A percentile compares a stretch with the other conserved stretches of the same genome.
Evolutionary conservation across 2,329 filamentous ascomycete species (phyloP).

Genomic region (Colletotrichum cuscutae): DNA sequence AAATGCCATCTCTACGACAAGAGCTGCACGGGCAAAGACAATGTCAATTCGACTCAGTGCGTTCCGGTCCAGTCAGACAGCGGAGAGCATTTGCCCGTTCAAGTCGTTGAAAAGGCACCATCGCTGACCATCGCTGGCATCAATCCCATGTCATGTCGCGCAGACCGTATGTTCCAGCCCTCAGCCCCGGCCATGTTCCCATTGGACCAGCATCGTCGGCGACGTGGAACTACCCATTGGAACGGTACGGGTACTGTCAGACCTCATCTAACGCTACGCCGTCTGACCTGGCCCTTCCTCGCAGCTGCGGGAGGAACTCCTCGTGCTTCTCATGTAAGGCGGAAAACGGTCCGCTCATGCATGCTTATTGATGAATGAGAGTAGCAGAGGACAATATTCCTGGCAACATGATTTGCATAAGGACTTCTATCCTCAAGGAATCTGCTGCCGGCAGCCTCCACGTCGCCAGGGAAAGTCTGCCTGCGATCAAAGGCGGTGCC

Average conservation of each 20-base stretch:
- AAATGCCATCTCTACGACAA: not conserved
- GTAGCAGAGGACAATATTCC: not conserved
- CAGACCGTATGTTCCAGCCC: slow-evolving; percentile 5
- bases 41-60: not conserved
- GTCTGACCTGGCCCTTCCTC: slow-evolving; percentile 16
- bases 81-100: not conserved
- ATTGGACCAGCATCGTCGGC: slow-evolving; percentile 23
- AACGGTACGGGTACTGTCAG: slow-evolving; percentile 12
- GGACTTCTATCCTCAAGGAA: slow-evolving; percentile 14
- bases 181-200: slow-evolving; percentile 18
- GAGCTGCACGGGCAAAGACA: not conserved
- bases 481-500: not conserved
- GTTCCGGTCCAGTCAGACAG: not conserved
- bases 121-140: slow-evolving; percentile 5
- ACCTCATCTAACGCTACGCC: slow-evolving; percentile 13
- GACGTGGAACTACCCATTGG: slow-evolving; percentile 26
- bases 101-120: not conserved
- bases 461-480: not conserved
- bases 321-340: slow-evolving; percentile 34
- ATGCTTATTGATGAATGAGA: slow-evolving; percentile 26
- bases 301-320: slow-evolving; percentile 30
- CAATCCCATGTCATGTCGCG: slow-evolving; percentile 12
- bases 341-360: slow-evolving; percentile 36
- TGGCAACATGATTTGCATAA: slow-evolving; percentile 23
- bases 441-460: slow-evolving; percentile 10